Conservation (phyloP, 768 basidiomycete genomes). For the Kwoniella sp. region DNA sequence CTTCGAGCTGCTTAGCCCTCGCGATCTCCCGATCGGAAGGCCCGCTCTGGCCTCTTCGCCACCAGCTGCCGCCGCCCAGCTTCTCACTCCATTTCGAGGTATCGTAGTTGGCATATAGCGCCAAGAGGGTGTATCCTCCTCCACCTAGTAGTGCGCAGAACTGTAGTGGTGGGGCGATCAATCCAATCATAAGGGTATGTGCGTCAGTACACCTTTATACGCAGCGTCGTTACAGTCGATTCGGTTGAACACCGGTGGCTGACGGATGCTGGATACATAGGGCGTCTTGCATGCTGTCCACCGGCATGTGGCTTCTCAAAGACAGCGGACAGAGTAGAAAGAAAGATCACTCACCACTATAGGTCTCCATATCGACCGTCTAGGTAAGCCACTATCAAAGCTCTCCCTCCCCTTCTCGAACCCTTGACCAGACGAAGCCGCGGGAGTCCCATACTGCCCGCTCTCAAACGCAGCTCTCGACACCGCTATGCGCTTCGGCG, state of each 20-base stretch:
- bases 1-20: constrained; percentile 50
- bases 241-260: too few relatives aligned
- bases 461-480: constrained; percentile 26
- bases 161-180: constrained; percentile 26
- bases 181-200: background rate
- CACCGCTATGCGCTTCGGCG: constrained; percentile 48
- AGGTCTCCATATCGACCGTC: constrained; percentile 44
- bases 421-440: background rate
- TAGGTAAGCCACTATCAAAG: constrained; percentile 22
- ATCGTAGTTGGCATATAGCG: constrained; percentile 51
- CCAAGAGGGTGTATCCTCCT: constrained; percentile 46
- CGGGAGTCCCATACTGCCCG: background rate
- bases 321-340: too few relatives aligned
- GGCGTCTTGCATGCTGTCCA: too few relatives aligned
- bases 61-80: constrained; percentile 47
- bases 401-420: constrained; percentile 7
- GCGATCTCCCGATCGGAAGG: constrained; percentile 49
- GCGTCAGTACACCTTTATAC: constrained; percentile 4
- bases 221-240: too few relatives aligned
- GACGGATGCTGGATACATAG: too few relatives aligned
- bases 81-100: constrained; percentile 48
- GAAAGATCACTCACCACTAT: constrained; percentile 34
- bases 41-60: constrained; percentile 42
- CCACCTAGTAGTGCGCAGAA: constrained; percentile 49
- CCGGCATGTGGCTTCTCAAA: too few relatives aligned